Base-by-base conservation (phyloP, 2,329 filamentous ascomycete genomes). In the Zalaria obscura region DNA sequence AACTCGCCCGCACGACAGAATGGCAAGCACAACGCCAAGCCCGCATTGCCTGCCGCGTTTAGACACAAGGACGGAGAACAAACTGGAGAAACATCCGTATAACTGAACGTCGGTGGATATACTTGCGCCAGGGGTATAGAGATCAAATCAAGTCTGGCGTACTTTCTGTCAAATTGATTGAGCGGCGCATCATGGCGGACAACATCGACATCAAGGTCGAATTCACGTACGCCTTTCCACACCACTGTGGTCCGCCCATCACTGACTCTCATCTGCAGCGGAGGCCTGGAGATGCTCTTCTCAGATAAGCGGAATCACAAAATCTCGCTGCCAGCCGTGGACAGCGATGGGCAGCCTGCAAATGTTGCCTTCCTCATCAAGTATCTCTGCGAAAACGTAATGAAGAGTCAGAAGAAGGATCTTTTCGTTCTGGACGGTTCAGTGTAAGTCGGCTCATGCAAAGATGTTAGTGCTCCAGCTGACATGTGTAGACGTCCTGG, bases 241-340 rank as follows among this genome's bases (percentile, higher is more conserved):
- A 38, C 40, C 28, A n/a, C 38, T 39, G 43, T 18, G 2, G 35
- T 35, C 9, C 18, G 32, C 35, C 34, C 35, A 34, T 26, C 39
- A 42, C 45, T 46, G 45, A 40, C 49, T 42, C 31, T 44, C 43
- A 43, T 44, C 43, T 35, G 8, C 39, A 70, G 91, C 49, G 91
- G 91, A 47, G 91, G 91, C 25, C 75, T 98, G 11, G 91, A 98
- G 65, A 82, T 94, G 67, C 79, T 98, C 49, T 98, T 98, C 65
- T 77, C 80, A 28, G 81, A 94, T 58, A 70, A 86, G 62, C 76
- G 80, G 42, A 81, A 78, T 51, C 83, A 89, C 58, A 65, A 69
- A 25, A 59, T 98, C 36, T 64, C 70, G 3, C 61, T 96, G 35
- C 85, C 89, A 18, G 63, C 72, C 27, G 69, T 57, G 42, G 72